Evolutionary conservation across 2,329 filamentous ascomycete genomes (phyloP).

Genomic region (Pyrenophora teres): DNA sequence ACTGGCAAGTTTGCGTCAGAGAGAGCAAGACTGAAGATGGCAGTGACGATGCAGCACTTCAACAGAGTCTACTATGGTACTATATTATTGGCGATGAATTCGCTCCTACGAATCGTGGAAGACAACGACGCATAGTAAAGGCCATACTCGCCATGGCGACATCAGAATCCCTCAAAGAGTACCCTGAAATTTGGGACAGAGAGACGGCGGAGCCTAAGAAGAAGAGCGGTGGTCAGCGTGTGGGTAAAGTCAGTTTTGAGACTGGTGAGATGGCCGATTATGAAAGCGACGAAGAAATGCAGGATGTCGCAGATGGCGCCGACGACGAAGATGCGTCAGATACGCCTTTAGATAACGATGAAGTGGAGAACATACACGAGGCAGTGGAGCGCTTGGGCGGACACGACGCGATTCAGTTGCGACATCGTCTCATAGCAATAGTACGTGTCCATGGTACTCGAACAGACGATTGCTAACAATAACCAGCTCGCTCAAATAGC

Average conservation of each 20-base stretch:
- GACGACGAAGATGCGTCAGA: slow-evolving; percentile 12
- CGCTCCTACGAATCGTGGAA: slow-evolving; percentile 44
- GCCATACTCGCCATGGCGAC: slow-evolving; percentile 71
- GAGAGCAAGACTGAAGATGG: slow-evolving; percentile 26
- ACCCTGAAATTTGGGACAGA: slow-evolving; percentile 68
- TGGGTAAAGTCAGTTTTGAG: slow-evolving; percentile 62
- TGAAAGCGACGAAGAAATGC: slow-evolving; percentile 40
- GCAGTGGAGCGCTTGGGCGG: slow-evolving; percentile 42
- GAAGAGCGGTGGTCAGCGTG: slow-evolving; percentile 58
- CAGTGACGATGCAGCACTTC: slow-evolving; percentile 41
- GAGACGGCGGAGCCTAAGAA: slow-evolving; percentile 61
- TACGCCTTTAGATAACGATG: background rate
- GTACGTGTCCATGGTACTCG: slow-evolving; percentile 40
- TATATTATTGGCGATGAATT: slow-evolving; percentile 57
- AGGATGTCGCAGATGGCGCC: slow-evolving; percentile 19
- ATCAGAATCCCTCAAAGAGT: slow-evolving; percentile 58
- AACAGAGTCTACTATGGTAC: slow-evolving; percentile 63
- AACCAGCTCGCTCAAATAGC: slow-evolving; percentile 47
- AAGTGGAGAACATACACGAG: slow-evolving; percentile 16
- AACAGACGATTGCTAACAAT: slow-evolving; percentile 17
- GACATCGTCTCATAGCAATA: slow-evolving; percentile 66
- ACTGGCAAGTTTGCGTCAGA: slow-evolving; percentile 64
- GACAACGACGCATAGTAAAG: slow-evolving; percentile 61
- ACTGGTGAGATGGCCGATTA: slow-evolving; percentile 64
- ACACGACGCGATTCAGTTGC: slow-evolving; percentile 63